phyloP scores from a whole-genome alignment of 768 basidiomycete species.

The Boletus rufocinnamomeus region DNA sequence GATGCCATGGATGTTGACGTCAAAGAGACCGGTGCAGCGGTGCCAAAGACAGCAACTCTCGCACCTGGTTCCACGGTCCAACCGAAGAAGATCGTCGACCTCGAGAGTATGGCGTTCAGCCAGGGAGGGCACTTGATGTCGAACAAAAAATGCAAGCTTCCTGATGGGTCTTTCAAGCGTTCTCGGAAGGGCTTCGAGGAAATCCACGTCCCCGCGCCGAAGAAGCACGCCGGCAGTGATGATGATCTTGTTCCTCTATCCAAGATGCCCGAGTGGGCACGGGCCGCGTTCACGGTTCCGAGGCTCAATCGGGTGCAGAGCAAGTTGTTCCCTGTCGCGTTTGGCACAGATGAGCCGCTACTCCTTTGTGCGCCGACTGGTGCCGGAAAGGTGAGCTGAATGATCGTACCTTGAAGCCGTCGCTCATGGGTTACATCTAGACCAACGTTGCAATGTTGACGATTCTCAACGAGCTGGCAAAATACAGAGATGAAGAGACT shows the following conservation, averaged over 20 bases:
- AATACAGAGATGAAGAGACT: conserved; percentile 81
- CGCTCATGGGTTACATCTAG: conserved; percentile 42
- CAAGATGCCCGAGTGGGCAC: conserved; percentile 82
- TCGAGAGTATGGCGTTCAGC: conserved; percentile 94
- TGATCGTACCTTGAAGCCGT: not conserved
- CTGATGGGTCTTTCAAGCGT: conserved; percentile 97
- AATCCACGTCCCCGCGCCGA: conserved; percentile 94
- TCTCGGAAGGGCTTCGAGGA: conserved; percentile 97
- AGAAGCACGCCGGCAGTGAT: conserved; percentile 63
- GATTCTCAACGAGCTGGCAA: conserved; percentile 86
- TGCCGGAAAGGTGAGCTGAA: conserved; percentile 85
- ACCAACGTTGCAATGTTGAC: conserved; percentile 98
- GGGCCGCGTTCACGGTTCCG: conserved; percentile 79
- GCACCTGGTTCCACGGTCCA: conserved; percentile 86
- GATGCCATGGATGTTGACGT: conserved; percentile 85
- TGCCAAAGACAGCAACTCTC: conserved; percentile 84
- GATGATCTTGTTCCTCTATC: conserved; percentile 73
- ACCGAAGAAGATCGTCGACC: conserved; percentile 82
- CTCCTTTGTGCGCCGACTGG: conserved; percentile 97
- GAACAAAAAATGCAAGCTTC: conserved; percentile 97
- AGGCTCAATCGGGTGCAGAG: conserved; percentile 91
- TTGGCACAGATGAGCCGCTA: conserved; percentile 92
- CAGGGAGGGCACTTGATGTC: conserved; percentile 98
- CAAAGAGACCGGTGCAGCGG: conserved; percentile 41
- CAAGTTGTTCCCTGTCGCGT: conserved; percentile 89